Percentiles rank a stretch among this genome's conserved stretches.
Conservation (phyloP, 129 eudicot species). For the Escallonia rubra region DNA sequence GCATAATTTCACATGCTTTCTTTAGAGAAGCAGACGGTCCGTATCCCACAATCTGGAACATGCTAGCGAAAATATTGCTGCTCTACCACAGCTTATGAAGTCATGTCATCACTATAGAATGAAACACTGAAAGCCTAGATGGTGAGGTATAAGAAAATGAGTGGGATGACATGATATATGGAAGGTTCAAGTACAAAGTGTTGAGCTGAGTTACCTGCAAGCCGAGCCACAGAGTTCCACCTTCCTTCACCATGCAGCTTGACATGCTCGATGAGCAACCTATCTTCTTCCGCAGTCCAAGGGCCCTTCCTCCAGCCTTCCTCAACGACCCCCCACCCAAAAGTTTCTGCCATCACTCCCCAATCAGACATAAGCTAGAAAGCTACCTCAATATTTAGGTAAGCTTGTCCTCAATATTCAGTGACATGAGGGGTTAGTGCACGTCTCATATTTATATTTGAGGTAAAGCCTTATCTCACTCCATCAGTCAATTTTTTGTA, state of each 20-base stretch:
- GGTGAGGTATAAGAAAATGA: too few relatives aligned
- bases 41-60: too few relatives aligned
- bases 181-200: not conserved
- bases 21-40: too few relatives aligned
- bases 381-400: not conserved
- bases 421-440: constrained; percentile 41
- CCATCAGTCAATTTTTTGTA: constrained; percentile 28
- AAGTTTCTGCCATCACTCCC: constrained; percentile 27
- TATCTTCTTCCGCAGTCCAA: constrained; percentile 92
- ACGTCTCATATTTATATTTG: constrained; percentile 60
- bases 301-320: constrained; percentile 93
- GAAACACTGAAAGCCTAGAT: too few relatives aligned
- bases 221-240: constrained; percentile 81
- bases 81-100: too few relatives aligned
- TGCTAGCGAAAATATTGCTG: too few relatives aligned
- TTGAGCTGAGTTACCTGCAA: constrained; percentile 43
- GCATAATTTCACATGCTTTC: too few relatives aligned
- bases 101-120: too few relatives aligned
- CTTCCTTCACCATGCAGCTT: constrained; percentile 85
- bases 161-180: too few relatives aligned
- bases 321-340: constrained; percentile 53
- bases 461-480: constrained; percentile 10
- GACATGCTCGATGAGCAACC: constrained; percentile 67
- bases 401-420: constrained; percentile 31
- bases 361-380: constrained; percentile 21